These are phyloP conservation scores for Theileria sp. DNA, from an alignment of 169 alveolate genomes.

Conservation along the genomic window DNA sequence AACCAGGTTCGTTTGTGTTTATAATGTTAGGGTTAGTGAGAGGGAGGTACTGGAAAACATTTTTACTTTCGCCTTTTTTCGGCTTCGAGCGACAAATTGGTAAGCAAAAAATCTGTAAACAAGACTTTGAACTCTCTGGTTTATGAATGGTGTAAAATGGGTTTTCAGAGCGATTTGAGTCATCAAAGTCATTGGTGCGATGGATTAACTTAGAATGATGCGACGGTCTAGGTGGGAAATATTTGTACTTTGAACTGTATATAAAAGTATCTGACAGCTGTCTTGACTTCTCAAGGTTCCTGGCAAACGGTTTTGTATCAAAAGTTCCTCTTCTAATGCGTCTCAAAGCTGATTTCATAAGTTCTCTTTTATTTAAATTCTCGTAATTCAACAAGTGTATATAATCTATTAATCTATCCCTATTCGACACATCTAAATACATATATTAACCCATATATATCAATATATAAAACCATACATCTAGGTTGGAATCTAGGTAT, in stretches of 20 bases:
- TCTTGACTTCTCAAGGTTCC: conserved; percentile 19
- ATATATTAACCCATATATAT: background rate
- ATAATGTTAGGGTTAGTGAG: background rate
- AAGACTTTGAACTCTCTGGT: background rate
- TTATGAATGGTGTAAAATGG: background rate
- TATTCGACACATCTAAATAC: background rate
- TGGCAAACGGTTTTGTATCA: background rate
- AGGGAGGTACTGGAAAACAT: background rate
- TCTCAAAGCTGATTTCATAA: conserved; percentile 18
- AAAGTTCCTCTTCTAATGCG: background rate
- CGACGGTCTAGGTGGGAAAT: conserved; percentile 18
- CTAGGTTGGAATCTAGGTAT: background rate
- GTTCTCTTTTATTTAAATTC: conserved; percentile 6
- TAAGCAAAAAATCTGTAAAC: background rate
- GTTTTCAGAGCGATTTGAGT: background rate
- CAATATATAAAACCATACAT: background rate
- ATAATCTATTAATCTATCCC: conserved; percentile 5
- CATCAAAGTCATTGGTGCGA: background rate
- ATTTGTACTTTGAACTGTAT: conserved; percentile 6
- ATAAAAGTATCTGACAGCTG: conserved; percentile 30
- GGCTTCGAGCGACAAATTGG: background rate
- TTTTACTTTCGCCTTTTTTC: background rate
- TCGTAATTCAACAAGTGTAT: conserved; percentile 14
- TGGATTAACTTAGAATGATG: conserved; percentile 12
- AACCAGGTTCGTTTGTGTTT: background rate